A percentile compares a stretch with the other conserved stretches of the same genome.
These are phyloP conservation scores for Coemansia sp. DNA, from an alignment of 192 early-diverging fungal species.

Conservation along the genomic window DNA sequence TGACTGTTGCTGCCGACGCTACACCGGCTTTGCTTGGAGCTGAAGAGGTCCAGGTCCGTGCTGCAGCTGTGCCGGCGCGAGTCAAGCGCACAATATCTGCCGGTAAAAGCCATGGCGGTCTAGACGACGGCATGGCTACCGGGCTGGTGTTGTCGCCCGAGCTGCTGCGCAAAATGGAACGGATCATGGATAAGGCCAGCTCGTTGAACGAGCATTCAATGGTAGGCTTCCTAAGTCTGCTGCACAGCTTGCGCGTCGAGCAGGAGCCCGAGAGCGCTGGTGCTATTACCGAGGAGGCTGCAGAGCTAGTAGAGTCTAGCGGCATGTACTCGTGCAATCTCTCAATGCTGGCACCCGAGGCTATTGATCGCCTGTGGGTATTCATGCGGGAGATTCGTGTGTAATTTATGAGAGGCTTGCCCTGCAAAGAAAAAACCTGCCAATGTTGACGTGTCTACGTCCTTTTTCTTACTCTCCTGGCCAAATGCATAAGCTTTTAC, in stretches of 20 bases:
- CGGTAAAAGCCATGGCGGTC: neutral
- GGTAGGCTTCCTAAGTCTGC: constrained; percentile 32
- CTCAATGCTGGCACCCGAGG: constrained; percentile 23
- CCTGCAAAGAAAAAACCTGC: neutral
- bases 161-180: constrained; percentile 22
- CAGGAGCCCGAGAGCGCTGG: constrained; percentile 40
- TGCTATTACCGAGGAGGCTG: constrained; percentile 28
- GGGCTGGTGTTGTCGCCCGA: constrained; percentile 13
- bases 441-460: too few species aligned
- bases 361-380: constrained; percentile 42
- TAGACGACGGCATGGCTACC: neutral
- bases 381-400: constrained; percentile 20
- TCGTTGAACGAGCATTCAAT: constrained; percentile 21
- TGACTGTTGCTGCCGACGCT: neutral
- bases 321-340: constrained; percentile 43
- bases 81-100: constrained; percentile 1
- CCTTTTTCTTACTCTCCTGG: too few species aligned
- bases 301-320: constrained; percentile 21
- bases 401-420: constrained; percentile 9
- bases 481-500: too few species aligned
- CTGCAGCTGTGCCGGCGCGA: constrained; percentile 1
- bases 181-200: constrained; percentile 25
- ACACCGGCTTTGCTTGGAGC: neutral
- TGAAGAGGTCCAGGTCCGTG: neutral
- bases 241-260: constrained; percentile 45